Conservation (phyloP, 139 green algal species). For the Tetradesmus lagerheimii region DNA sequence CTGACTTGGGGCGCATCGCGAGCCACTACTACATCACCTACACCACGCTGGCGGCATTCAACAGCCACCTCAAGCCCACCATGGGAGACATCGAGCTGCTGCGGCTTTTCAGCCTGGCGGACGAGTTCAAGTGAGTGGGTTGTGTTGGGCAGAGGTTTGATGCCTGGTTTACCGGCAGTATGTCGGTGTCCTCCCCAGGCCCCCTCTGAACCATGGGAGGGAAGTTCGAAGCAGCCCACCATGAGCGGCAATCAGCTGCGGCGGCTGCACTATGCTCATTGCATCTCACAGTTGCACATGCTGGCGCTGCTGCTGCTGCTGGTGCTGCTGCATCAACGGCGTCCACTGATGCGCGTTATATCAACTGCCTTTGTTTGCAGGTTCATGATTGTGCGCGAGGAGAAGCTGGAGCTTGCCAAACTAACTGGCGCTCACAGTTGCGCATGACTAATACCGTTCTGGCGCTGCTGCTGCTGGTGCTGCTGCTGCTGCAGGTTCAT, state of each 20-base stretch:
- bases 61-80: constrained; percentile 96
- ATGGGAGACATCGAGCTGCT: constrained; percentile 99
- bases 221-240: too few relatives aligned
- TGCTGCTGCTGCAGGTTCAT: constrained; percentile 68
- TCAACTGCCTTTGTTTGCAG: background rate
- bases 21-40: constrained; percentile 98
- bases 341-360: background rate
- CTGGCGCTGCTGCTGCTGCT: too few relatives aligned
- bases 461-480: background rate
- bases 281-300: too few relatives aligned
- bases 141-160: too few relatives aligned
- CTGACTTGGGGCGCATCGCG: constrained; percentile 96
- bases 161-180: too few relatives aligned
- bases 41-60: constrained; percentile 95
- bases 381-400: constrained; percentile 93
- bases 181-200: too few relatives aligned
- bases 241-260: constrained; percentile 98
- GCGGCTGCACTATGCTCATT: too few relatives aligned
- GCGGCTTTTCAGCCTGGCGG: constrained; percentile 92
- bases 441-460: too few relatives aligned
- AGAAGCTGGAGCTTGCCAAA: constrained; percentile 98
- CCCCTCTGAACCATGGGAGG: too few relatives aligned
- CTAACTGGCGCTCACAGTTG: too few relatives aligned
- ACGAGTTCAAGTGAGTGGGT: constrained; percentile 87
- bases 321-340: too few relatives aligned